Base-by-base conservation (phyloP, 805 yeast genomes). In the Metschnikowia borealis region DNA sequence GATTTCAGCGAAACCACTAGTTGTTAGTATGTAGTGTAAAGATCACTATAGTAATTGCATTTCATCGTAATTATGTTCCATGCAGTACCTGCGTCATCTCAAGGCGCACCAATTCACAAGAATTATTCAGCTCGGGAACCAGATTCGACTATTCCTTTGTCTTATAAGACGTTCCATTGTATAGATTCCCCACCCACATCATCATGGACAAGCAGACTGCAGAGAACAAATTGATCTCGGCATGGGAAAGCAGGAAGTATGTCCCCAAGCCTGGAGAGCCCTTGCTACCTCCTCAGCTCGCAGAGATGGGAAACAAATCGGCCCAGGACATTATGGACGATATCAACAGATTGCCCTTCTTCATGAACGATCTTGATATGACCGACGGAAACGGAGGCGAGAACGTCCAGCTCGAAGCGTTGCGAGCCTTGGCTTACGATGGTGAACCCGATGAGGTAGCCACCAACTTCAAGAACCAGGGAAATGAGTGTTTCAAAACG, bases 381-480 rank as follows among this genome's bases (percentile, higher is more conserved):
- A 80, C 83, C 2, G 89, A 87, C 57, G 90, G 87, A 14, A 84
- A 78, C 4, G 89, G 87, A 42, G 92, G 90, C 32, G 85, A 83
- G 40, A 88, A 87, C 61, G 62, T 75, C 4, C 84, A 82, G 46
- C 69, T 94, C 15, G 98, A 92, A 63, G 99, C 99, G 0, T 75
- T 94, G 50, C 85, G 85, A 62, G 92, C 96, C 5, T 73, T 94
- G 58, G 96, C 95, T 0, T 90, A 89, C 62, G 99, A 94, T 45
- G 99, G 98, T 41, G 96, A 89, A 55, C 97, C 97, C 0, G 84
- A 86, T 60, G 99, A 94, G 62, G 74, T 90, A 34, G 97, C 97
- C 3, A 76, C 81, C 21, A 91, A 90, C 62, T 94, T 91, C 73
- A 89, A 90, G 55, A 84, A 80, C 53, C 97, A 92, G 64, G 99